Base-by-base conservation (phyloP, 495 filamentous ascomycete genomes). In the Penicillium simplicissimum region DNA sequence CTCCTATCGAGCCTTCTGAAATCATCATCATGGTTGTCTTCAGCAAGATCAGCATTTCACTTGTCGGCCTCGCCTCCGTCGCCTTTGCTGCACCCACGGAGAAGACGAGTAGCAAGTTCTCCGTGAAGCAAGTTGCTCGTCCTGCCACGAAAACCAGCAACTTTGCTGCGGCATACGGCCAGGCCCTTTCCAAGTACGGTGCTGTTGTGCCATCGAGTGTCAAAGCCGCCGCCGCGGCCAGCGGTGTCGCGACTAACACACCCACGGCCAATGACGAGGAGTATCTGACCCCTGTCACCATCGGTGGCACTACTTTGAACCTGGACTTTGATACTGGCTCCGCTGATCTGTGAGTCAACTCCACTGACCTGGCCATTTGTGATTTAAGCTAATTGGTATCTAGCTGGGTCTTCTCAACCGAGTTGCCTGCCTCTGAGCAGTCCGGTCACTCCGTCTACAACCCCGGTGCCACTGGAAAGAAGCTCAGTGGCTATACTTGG, bases 261-360 rank as follows among this genome's bases (percentile, higher is more conserved):
- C 88, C 89, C 2, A 74, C 82, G 61, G 43, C 66, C 10, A 72
- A 83, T 61, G 89, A 91, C 67, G 63, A 69, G 47, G 83, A 88
- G 68, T 93, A 89, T 61, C 67, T 91, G 57, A 82, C 80, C 15
- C 87, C 87, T 15, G 87, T 91, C 37, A 76, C 69, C 0, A 76
- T 91, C 53, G 90, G 89, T 55, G 74, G 75, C 15, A 83, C 85
- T 59, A 81, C 78, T 0, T 65, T 91, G 60, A 80, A 85, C 59
- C 65, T 92, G 51, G 85, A 90, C 68, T 79, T 91, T 63, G 90
- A 93, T 70, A 90, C 89, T 34, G 90, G 90, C 1, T 88, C 85
- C 28, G 82, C 86, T 49, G 90, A 92, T 73, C 82, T 93, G 79
- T 91, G 66, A 77, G 82, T 78, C 19, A 14, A 9, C 28, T 31